phyloP scores from a whole-genome alignment of 305 asterid species.

The Solanum chacoense region DNA sequence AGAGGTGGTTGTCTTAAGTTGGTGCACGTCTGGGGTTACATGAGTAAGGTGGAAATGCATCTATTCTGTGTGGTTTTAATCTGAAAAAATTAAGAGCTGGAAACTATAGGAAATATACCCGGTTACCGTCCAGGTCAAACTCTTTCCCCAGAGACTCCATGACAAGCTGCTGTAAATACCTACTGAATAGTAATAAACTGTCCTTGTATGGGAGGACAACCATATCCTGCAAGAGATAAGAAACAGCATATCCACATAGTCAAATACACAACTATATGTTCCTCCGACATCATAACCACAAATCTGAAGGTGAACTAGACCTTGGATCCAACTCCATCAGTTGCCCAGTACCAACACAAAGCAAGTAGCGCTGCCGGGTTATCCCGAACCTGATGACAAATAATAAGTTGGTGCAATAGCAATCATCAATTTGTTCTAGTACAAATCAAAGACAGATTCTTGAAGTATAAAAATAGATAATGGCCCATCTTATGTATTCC shows the following conservation, averaged over 20 bases:
- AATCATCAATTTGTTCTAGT: background rate
- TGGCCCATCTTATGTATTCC: background rate
- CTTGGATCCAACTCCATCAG: constrained; percentile 94
- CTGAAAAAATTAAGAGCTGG: background rate
- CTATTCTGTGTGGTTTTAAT: background rate
- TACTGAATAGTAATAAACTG: constrained; percentile 84
- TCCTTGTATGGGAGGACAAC: constrained; percentile 99
- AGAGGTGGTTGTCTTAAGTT: background rate
- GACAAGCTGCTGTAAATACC: constrained; percentile 95
- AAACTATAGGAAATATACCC: constrained; percentile 34
- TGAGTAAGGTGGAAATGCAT: background rate
- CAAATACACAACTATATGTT: background rate
- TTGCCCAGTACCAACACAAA: constrained; percentile 93
- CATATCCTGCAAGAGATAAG: constrained; percentile 72
- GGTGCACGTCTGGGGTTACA: background rate
- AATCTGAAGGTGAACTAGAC: constrained; percentile 28
- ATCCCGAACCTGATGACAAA: constrained; percentile 44
- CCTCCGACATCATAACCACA: background rate
- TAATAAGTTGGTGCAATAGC: background rate
- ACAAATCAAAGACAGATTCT: background rate
- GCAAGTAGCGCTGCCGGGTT: constrained; percentile 96
- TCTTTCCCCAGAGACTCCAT: constrained; percentile 99
- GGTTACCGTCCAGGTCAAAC: constrained; percentile 91
- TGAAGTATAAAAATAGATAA: background rate
- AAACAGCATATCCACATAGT: background rate